These are phyloP conservation scores for Orobanche coerulescens DNA, from an alignment of 257 asterid genomes.

Conservation along the genomic window DNA sequence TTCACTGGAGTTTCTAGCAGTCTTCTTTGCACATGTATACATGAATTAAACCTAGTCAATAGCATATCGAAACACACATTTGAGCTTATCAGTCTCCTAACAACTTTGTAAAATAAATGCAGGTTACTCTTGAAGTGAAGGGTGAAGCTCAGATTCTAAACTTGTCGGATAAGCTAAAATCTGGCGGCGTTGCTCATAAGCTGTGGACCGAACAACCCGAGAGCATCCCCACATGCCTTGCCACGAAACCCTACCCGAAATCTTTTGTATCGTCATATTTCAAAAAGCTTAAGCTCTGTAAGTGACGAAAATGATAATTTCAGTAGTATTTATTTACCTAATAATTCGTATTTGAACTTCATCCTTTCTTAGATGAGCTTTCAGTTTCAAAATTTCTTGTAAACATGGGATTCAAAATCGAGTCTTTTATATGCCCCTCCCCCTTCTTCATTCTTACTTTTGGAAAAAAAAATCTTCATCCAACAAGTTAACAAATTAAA, in stretches of 20 bases:
- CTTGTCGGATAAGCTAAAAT: slow-evolving; percentile 69
- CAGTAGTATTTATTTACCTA: too few species aligned
- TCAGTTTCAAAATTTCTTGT: background rate
- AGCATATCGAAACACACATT: too few species aligned
- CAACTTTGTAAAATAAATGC: slow-evolving; percentile 18
- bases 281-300: slow-evolving; percentile 88
- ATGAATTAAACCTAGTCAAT: background rate
- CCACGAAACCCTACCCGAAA: slow-evolving; percentile 89
- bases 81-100: background rate
- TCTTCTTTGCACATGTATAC: too few species aligned
- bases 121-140: slow-evolving; percentile 94
- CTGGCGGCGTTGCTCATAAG: slow-evolving; percentile 64
- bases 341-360: too few species aligned
- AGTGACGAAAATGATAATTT: slow-evolving; percentile 45
- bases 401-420: too few species aligned
- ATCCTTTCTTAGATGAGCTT: background rate
- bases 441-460: too few species aligned
- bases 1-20: too few species aligned
- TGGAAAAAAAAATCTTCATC: too few species aligned
- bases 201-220: slow-evolving; percentile 95
- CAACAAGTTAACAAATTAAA: too few species aligned
- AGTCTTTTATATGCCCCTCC: too few species aligned
- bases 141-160: slow-evolving; percentile 68
- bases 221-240: slow-evolving; percentile 81
- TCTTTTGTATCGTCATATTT: slow-evolving; percentile 64